These are phyloP conservation scores for Furcasterigmium sp. DNA, from an alignment of 2,329 filamentous ascomycete genomes.

Conservation along the genomic window DNA sequence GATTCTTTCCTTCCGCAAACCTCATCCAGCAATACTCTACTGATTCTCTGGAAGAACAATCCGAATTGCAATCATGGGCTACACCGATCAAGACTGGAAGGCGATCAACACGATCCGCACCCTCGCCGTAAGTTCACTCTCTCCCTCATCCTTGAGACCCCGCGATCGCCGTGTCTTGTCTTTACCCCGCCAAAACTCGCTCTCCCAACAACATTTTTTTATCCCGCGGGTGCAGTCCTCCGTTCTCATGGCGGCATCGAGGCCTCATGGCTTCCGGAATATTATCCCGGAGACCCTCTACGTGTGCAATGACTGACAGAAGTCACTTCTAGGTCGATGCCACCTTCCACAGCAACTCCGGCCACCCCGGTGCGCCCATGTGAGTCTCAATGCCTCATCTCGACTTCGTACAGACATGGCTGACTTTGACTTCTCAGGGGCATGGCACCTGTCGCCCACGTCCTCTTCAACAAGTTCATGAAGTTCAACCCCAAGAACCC, in stretches of 20 bases:
- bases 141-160: conserved; percentile 18
- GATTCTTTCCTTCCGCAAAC: conserved; percentile 13
- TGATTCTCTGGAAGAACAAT: conserved; percentile 12
- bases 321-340: conserved; percentile 76
- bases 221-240: too few relatives aligned
- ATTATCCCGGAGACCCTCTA: too few relatives aligned
- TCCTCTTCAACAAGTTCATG: conserved; percentile 99
- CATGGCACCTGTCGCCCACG: conserved; percentile 92
- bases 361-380: conserved; percentile 98
- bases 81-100: conserved; percentile 79
- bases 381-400: conserved; percentile 29
- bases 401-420: conserved; percentile 9
- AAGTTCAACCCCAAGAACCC: conserved; percentile 99
- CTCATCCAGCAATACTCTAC: conserved; percentile 19
- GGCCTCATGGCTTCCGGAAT: too few relatives aligned
- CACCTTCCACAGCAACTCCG: conserved; percentile 91
- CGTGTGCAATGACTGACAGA: conserved; percentile 12
- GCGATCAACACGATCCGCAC: conserved; percentile 98
- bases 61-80: conserved; percentile 65
- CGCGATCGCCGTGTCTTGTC: too few relatives aligned
- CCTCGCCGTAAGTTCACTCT: conserved; percentile 73
- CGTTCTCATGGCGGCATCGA: too few relatives aligned
- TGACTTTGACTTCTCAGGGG: conserved; percentile 43
- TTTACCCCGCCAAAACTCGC: conserved; percentile 23
- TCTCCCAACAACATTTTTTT: conserved; percentile 9